Evolutionary conservation across 257 asterid species (phyloP), one percentile per base, ranked within the genome.

Genomic region (Scutellaria minor): DNA sequence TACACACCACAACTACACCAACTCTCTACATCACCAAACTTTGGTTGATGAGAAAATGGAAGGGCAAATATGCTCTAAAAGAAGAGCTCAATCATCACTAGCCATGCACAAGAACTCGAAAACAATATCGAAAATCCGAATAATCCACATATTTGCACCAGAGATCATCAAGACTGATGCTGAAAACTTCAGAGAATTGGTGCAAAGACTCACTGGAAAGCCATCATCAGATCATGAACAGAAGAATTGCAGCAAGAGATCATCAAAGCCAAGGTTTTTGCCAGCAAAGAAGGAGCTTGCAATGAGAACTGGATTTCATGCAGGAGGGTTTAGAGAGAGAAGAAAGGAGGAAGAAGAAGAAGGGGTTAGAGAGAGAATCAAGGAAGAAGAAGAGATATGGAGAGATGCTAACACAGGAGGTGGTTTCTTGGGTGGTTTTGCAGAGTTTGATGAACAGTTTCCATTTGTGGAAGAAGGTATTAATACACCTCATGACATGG

Each of bases 111-210:
- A 72, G 72, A 81, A 82, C 12, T 85, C 89, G 7, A 91, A 91
- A 80, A 9, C 68, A 55, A 89, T 85, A 82, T 97, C 94, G 1
- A 83, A 88, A 72, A 84, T 94, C 53, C 89, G 96, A 45, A 89
- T 94, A 70, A 94, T 94, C 71, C 98, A 94, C 91, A 86, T 93
- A 69, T 89, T 86, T 64, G 94, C 98, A 40, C 98, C 98, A 0
- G 95, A 91, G 83, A 89, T 93, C 64, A 92, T 92, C 85, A 88
- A 85, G 72, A 93, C 95, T 0, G 97, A 90, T 27, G 93, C 79
- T 2, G 88, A 78, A 0, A 88, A 88, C 76, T 93, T 93, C 64
- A 74, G 96, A 6, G 97, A 93, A 68, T 79, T 88, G 31, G 98
- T 93, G 42, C 98, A 93, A 27, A 78, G 90, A 14, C 97, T 93